Evolutionary conservation across 2,329 filamentous ascomycete species (phyloP), one percentile per base, ranked within the genome.

Genomic region (Pezicula radicicola): DNA sequence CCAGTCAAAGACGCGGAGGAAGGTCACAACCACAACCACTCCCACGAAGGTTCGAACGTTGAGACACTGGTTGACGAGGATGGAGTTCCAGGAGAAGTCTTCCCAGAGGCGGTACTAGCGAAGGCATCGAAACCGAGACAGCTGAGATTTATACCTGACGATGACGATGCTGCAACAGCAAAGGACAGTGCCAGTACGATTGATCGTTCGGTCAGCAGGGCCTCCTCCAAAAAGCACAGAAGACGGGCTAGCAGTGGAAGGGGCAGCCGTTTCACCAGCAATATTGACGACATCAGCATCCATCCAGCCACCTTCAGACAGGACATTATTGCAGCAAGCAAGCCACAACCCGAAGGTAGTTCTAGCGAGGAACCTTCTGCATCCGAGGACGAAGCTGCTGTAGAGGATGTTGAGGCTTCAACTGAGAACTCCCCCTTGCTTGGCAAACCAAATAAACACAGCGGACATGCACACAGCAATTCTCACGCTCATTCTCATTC

Each of bases 281-380:
- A 25, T 6, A 72, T 91, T 75, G 71, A 85, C 33, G 81, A 91
- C 50, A 87, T 85, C 25, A 89, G 87, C 66, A 89, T 96, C 48
- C 89, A 97, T 66, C 94, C 94, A 3, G 88, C 91, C 21, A 93
- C 87, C 57, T 91, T 97, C 75, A 80, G 94, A 59, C 89, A 96
- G 68, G 91, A 93, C 51, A 96, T 99, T 61, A 95, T 97, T 59
- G 86, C 87, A 36, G 90, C 89, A n/a, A 87, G 85, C 54, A 81
- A 83, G 47, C 75, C 84, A 43, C 83, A 81, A 37, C 74, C 77
- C 4, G 79, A 83, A 3, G 79, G 80, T 25, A 75, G 77, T 47
- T 83, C 83, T 28, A 80, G 76, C 52, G 79, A 80, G 15, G 77
- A 78, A 6, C 72, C 73, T 15, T 71, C 72, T 8, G 72, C 74